phyloP scores from a whole-genome alignment of 202 grass and related monocot species.

The Miscanthus sacchariflorus region DNA sequence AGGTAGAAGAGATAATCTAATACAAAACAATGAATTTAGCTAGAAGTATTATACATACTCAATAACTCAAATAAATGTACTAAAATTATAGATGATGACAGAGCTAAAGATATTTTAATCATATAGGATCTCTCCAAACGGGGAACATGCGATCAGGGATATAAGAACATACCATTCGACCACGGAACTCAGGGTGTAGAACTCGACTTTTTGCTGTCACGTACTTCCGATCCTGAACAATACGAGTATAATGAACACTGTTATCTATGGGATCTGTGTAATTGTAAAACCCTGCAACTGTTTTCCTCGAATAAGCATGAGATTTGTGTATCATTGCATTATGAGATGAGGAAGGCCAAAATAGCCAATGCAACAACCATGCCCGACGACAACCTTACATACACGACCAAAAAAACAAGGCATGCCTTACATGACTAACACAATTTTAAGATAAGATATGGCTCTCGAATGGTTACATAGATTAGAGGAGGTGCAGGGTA shows the following conservation, averaged over 20 bases:
- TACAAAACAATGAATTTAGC: constrained; percentile 30
- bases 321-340: neutral
- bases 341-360: neutral
- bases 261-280: constrained; percentile 27
- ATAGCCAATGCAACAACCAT: neutral
- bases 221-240: constrained; percentile 85
- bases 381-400: neutral
- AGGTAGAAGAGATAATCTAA: constrained; percentile 1
- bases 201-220: constrained; percentile 71
- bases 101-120: constrained; percentile 32
- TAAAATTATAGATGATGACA: constrained; percentile 19
- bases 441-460: neutral
- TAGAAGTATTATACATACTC: neutral
- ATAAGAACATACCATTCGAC: constrained; percentile 85
- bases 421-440: neutral
- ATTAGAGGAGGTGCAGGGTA: neutral
- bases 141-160: constrained; percentile 27
- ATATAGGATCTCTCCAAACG: constrained; percentile 13
- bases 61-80: neutral
- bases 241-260: constrained; percentile 52
- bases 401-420: neutral
- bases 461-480: neutral
- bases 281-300: constrained; percentile 9
- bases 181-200: constrained; percentile 92
- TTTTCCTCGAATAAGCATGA: neutral